Percentiles rank a stretch among this genome's conserved stretches.
Conservation (phyloP, 768 basidiomycete genomes). For the Lyophyllum decastes region DNA sequence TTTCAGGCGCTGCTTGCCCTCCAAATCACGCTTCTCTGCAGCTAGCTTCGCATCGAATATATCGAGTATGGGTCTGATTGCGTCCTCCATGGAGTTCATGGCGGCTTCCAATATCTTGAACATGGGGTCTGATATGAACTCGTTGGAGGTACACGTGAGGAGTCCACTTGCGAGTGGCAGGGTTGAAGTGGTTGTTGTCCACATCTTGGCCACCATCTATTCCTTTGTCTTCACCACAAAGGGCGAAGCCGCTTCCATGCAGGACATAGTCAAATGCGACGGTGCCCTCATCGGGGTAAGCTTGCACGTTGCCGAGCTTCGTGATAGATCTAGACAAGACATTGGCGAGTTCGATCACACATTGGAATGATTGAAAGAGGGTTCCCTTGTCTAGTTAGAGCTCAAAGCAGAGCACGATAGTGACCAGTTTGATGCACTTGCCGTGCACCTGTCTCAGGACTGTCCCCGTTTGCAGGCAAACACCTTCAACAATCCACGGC, state of each 20-base stretch:
- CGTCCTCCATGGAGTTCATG: slow-evolving; percentile 99
- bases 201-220: slow-evolving; percentile 96
- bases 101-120: slow-evolving; percentile 97
- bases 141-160: slow-evolving; percentile 98
- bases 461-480: slow-evolving; percentile 99
- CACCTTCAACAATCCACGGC: slow-evolving; percentile 99
- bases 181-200: slow-evolving; percentile 99
- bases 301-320: slow-evolving; percentile 99
- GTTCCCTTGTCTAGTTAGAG: slow-evolving; percentile 96
- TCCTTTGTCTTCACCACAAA: slow-evolving; percentile 98
- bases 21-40: slow-evolving; percentile 87
- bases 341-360: slow-evolving; percentile 97
- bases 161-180: slow-evolving; percentile 94
- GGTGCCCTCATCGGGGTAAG: slow-evolving; percentile 97
- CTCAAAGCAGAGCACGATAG: slow-evolving; percentile 98
- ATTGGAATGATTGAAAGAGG: slow-evolving; percentile 96
- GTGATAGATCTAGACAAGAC: slow-evolving; percentile 97
- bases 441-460: slow-evolving; percentile 95
- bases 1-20: slow-evolving; percentile 96
- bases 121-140: slow-evolving; percentile 98
- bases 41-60: slow-evolving; percentile 94
- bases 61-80: slow-evolving; percentile 80
- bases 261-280: slow-evolving; percentile 99
- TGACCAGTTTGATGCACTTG: slow-evolving; percentile 99
- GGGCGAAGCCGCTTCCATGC: slow-evolving; percentile 99